Evolutionary conservation across 1,139 yeast genomes (phyloP).

Genomic region (Zygoascus sp.): DNA sequence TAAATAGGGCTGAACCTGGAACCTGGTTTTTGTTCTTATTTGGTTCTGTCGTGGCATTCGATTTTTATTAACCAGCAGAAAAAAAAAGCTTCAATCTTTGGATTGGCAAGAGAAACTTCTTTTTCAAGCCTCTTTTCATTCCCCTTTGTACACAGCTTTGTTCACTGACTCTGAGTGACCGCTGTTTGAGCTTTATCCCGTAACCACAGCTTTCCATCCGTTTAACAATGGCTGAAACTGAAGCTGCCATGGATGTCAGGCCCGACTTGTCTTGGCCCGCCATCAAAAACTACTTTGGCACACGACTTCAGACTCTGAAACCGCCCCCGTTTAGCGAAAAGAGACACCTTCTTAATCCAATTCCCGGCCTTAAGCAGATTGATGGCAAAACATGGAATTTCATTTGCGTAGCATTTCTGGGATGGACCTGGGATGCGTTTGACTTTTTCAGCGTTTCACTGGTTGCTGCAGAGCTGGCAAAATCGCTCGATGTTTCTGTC

Average conservation of each 20-base stretch:
- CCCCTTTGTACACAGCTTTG: too few relatives aligned
- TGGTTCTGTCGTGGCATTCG: too few relatives aligned
- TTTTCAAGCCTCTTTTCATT: too few relatives aligned
- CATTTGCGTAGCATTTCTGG: conserved; percentile 57
- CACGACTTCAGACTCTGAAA: conserved; percentile 42
- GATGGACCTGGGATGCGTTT: conserved; percentile 79
- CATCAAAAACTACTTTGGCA: conserved; percentile 36
- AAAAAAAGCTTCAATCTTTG: too few relatives aligned
- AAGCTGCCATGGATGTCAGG: conserved; percentile 2
- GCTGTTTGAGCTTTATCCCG: too few relatives aligned
- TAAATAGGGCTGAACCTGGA: too few relatives aligned
- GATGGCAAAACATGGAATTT: conserved; percentile 55
- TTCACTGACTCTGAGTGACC: too few relatives aligned
- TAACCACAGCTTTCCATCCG: too few relatives aligned
- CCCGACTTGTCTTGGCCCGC: conserved; percentile 17
- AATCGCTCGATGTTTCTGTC: conserved; percentile 45
- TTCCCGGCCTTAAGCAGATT: conserved; percentile 48
- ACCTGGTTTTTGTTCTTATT: background rate
- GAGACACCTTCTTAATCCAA: conserved; percentile 45
- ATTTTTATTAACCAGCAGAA: too few relatives aligned
- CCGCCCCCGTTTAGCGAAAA: conserved; percentile 36
- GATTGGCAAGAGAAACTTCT: too few relatives aligned
- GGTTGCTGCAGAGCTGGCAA: conserved; percentile 54
- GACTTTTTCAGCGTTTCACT: conserved; percentile 71
- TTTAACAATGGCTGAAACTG: background rate